Conservation (phyloP, 352 stramenopile genomes). For the Globisporangium rhizosaccharum region DNA sequence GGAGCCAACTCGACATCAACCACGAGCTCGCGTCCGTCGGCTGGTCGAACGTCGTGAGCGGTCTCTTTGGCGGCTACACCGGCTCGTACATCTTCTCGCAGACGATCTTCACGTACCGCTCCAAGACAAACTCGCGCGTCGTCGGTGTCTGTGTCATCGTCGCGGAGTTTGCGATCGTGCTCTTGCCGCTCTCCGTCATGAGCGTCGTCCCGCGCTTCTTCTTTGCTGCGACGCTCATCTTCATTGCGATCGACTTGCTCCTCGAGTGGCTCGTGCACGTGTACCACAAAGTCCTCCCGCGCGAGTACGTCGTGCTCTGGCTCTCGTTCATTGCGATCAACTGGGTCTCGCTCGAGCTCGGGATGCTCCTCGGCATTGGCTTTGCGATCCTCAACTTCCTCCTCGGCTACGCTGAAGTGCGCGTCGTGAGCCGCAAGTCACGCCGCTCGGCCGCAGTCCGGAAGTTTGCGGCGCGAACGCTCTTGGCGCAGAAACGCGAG, state of each 20-base stretch:
- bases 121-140: slow-evolving; percentile 85
- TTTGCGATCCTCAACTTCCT: slow-evolving; percentile 87
- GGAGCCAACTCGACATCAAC: slow-evolving; percentile 93
- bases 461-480: slow-evolving; percentile 55
- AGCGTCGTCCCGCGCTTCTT: slow-evolving; percentile 95
- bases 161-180: slow-evolving; percentile 82
- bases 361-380: slow-evolving; percentile 91
- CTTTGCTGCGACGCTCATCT: slow-evolving; percentile 95
- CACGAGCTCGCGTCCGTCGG: slow-evolving; percentile 92
- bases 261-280: slow-evolving; percentile 94
- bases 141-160: slow-evolving; percentile 90
- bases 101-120: slow-evolving; percentile 96
- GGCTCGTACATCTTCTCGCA: slow-evolving; percentile 99
- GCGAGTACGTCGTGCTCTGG: slow-evolving; percentile 92
- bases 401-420: slow-evolving; percentile 67
- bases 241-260: slow-evolving; percentile 97
- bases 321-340: slow-evolving; percentile 94
- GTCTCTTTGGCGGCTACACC: slow-evolving; percentile 95
- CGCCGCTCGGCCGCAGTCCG: slow-evolving; percentile 57
- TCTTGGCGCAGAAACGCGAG: slow-evolving; percentile 59
- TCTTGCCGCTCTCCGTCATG: slow-evolving; percentile 93
- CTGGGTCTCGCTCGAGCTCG: slow-evolving; percentile 92
- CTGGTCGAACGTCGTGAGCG: slow-evolving; percentile 94
- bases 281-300: slow-evolving; percentile 72
- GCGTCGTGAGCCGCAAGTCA: slow-evolving; percentile 59